A percentile compares a stretch with the other conserved stretches of the same genome.
Evolutionary conservation across 1,284 basidiomycete species (phyloP).

Genomic region (Cutaneotrichosporon sp.): DNA sequence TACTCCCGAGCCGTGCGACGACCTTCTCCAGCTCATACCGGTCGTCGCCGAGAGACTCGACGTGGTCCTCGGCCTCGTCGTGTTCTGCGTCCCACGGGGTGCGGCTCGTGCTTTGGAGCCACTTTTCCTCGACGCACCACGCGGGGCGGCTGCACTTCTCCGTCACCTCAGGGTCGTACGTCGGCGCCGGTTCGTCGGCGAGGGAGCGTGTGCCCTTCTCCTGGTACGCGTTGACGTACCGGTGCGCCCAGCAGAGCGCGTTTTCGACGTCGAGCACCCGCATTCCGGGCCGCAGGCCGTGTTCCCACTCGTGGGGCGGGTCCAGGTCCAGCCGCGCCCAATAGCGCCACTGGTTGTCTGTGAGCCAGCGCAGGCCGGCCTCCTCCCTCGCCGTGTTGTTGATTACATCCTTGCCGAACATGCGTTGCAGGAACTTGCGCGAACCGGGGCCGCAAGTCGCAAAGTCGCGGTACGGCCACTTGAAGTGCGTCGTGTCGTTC

Average conservation of each 20-base stretch:
- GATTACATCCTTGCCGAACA: constrained; percentile 32
- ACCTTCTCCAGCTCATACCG: constrained; percentile 39
- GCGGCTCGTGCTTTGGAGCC: constrained; percentile 11
- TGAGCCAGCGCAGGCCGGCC: constrained; percentile 38
- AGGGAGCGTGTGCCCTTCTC: constrained; percentile 16
- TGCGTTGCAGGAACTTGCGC: constrained; percentile 24
- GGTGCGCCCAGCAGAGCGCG: constrained; percentile 40
- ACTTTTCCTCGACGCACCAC: constrained; percentile 33
- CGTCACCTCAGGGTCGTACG: constrained; percentile 12
- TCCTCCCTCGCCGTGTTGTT: constrained; percentile 33
- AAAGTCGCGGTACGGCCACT: constrained; percentile 32
- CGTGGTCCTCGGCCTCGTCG: constrained; percentile 20
- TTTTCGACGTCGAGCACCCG: constrained; percentile 39
- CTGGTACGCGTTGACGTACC: constrained; percentile 29
- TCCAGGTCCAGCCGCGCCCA: constrained; percentile 32
- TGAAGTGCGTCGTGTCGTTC: constrained; percentile 27
- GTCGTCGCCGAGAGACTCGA: constrained; percentile 8
- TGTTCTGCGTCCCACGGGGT: constrained; percentile 22
- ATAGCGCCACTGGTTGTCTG: constrained; percentile 37
- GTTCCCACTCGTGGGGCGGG: constrained; percentile 33
- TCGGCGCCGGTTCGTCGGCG: constrained; percentile 21
- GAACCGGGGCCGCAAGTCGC: constrained; percentile 40
- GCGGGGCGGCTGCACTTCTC: constrained; percentile 22
- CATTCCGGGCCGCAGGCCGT: constrained; percentile 35
- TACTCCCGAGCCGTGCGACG: constrained; percentile 17